Evolutionary conservation across 2,329 filamentous ascomycete species (phyloP).

Genomic region (Monilinia fructigena): DNA sequence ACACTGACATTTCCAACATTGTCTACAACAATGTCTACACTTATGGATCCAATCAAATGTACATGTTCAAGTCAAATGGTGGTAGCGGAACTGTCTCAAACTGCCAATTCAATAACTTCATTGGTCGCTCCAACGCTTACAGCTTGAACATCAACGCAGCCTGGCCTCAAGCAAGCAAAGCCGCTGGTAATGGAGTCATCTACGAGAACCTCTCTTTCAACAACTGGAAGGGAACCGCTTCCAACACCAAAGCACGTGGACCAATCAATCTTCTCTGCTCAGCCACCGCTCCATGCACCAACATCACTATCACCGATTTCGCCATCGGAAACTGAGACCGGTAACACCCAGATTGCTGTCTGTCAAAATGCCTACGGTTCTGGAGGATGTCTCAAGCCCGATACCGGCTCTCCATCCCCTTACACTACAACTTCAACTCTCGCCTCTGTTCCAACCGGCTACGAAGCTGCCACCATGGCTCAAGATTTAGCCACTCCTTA

Average conservation of each 20-base stretch:
- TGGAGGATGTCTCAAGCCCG: constrained; percentile 43
- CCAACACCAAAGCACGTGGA: constrained; percentile 50
- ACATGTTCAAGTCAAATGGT: constrained; percentile 61
- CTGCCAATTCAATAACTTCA: constrained; percentile 55
- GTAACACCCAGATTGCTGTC: constrained; percentile 44
- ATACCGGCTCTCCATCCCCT: constrained; percentile 10
- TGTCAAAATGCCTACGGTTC: constrained; percentile 51
- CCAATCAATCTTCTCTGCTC: constrained; percentile 55
- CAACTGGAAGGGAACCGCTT: constrained; percentile 56
- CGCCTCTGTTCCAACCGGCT: constrained; percentile 25
- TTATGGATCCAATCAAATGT: constrained; percentile 56
- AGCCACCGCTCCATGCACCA: constrained; percentile 51
- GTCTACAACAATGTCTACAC: constrained; percentile 59
- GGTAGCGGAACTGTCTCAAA: constrained; percentile 54
- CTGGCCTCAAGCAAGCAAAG: constrained; percentile 48
- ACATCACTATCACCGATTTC: constrained; percentile 51
- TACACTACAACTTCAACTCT: constrained; percentile 25
- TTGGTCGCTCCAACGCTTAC: constrained; percentile 59
- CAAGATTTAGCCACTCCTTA: constrained; percentile 28
- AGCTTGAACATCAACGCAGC: constrained; percentile 50
- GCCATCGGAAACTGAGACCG: constrained; percentile 53
- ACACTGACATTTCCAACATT: constrained; percentile 52
- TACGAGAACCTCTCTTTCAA: constrained; percentile 53
- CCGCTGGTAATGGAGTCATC: constrained; percentile 51
- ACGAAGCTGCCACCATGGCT: constrained; percentile 26